phyloP scores from a whole-genome alignment of 139 green algal species.

The Yamagishiella unicocca region DNA sequence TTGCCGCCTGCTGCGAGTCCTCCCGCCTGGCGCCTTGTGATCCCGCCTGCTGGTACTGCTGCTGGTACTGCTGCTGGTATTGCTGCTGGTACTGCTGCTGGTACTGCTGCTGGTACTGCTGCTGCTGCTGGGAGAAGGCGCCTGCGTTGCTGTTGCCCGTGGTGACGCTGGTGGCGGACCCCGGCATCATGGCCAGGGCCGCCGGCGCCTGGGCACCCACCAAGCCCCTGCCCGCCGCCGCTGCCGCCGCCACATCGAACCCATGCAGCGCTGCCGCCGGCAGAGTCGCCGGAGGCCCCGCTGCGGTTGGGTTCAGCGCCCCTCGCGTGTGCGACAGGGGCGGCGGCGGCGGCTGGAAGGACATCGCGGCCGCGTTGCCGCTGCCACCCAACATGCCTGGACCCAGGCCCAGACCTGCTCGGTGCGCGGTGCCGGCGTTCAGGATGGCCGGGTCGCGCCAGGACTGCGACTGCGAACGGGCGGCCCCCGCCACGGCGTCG shows the following conservation, averaged over 20 bases:
- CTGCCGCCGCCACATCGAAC: constrained; percentile 35
- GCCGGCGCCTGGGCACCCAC: background rate
- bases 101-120: background rate
- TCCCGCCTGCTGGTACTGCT: background rate
- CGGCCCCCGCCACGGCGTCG: background rate
- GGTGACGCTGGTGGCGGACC: background rate
- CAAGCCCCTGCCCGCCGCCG: constrained; percentile 11
- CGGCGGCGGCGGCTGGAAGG: constrained; percentile 43
- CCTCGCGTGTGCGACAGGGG: constrained; percentile 30
- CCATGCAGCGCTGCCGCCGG: constrained; percentile 24
- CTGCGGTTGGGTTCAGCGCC: background rate
- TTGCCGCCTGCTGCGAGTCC: background rate
- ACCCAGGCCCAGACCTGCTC: background rate
- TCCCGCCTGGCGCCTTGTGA: background rate
- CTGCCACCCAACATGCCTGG: background rate
- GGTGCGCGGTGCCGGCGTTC: background rate
- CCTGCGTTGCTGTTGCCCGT: background rate
- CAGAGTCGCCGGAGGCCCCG: background rate
- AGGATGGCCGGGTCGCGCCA: constrained; percentile 24
- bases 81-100: background rate
- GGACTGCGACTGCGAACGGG: background rate
- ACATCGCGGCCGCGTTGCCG: background rate
- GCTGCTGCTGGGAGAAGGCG: background rate
- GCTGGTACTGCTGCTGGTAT: background rate
- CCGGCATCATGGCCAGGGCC: background rate